phyloP scores from a whole-genome alignment of 228 moss, liverwort and hornwort genomes.

The Sphagnum magellanicum region DNA sequence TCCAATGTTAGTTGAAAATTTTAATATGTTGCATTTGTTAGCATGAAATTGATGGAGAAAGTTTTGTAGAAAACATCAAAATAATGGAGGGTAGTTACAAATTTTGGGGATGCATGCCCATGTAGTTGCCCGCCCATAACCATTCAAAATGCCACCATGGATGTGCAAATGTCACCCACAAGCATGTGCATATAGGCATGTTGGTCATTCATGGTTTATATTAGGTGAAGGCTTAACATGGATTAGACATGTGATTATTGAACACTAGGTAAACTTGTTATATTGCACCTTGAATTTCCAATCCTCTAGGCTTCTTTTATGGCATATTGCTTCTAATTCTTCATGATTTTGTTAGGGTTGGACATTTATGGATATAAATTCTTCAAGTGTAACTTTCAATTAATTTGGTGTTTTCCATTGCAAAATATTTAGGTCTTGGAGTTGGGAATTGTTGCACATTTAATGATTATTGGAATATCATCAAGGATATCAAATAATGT shows the following conservation, averaged over 20 bases:
- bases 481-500: constrained; percentile 66
- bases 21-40: too few relatives aligned
- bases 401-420: background rate
- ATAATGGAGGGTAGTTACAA: constrained; percentile 30
- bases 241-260: constrained; percentile 62
- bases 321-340: background rate
- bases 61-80: background rate
- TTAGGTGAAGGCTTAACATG: constrained; percentile 40
- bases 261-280: constrained; percentile 37
- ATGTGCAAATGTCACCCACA: constrained; percentile 15
- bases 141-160: constrained; percentile 44
- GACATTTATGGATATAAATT: background rate
- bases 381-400: background rate
- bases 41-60: too few relatives aligned
- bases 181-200: constrained; percentile 24
- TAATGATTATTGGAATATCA: constrained; percentile 67
- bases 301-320: background rate
- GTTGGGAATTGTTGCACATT: constrained; percentile 79
- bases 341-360: background rate
- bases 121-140: constrained; percentile 54
- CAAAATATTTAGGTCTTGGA: constrained; percentile 52
- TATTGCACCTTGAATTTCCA: background rate
- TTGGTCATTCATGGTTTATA: constrained; percentile 31
- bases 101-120: constrained; percentile 72
- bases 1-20: too few relatives aligned